Evolutionary conservation across 306 rosid species (phyloP).

Genomic region (Herpetospermum pedunculosum): DNA sequence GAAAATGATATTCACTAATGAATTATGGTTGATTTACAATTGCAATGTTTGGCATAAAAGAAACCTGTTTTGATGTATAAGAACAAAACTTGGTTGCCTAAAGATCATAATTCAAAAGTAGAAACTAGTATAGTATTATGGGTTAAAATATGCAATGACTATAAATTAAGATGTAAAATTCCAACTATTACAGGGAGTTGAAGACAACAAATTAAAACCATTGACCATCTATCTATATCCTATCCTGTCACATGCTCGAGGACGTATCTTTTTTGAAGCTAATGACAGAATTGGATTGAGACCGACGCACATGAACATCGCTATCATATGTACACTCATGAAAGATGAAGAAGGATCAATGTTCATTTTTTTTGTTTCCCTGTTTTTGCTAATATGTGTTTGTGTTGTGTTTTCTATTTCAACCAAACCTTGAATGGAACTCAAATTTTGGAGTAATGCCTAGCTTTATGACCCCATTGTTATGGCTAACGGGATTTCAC

Average conservation of each 20-base stretch:
- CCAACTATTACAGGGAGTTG: not conserved
- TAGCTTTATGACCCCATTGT: slow-evolving; percentile 29
- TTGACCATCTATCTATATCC: not conserved
- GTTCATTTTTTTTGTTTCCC: not conserved
- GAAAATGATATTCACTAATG: not conserved
- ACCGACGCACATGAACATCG: not conserved
- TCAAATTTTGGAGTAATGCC: not conserved
- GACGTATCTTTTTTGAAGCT: not conserved
- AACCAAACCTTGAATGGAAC: not conserved
- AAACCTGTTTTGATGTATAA: not conserved
- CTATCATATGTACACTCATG: not conserved
- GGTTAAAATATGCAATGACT: not conserved
- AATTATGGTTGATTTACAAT: no score
- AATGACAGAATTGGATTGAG: not conserved
- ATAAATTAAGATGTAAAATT: not conserved
- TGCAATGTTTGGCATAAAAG: not conserved
- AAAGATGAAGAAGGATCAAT: not conserved
- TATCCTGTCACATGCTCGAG: not conserved
- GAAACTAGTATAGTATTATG: not conserved
- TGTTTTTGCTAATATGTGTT: not conserved
- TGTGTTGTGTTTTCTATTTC: not conserved
- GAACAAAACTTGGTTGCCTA: not conserved
- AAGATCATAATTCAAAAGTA: not conserved
- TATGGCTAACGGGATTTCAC: slow-evolving; percentile 52
- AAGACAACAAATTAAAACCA: not conserved